phyloP scores from a whole-genome alignment of 2,329 filamentous ascomycete species.

The Aspergillus fructus region DNA sequence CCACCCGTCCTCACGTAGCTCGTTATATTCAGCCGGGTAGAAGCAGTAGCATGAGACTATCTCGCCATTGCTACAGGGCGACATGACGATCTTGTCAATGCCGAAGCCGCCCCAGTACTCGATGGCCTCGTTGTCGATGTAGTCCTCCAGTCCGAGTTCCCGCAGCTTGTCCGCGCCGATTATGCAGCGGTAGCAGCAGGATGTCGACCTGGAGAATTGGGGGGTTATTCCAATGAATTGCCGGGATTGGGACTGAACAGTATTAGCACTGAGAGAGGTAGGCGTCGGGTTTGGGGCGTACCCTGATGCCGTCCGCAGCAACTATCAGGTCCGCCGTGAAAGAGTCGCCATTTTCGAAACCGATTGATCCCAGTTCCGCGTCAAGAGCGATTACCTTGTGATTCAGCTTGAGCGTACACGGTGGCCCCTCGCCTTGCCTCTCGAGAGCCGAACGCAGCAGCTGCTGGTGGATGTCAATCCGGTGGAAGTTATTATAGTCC shows the following conservation, averaged over 20 bases:
- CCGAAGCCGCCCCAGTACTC: constrained; percentile 38
- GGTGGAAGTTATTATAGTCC: constrained; percentile 30
- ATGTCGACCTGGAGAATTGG: constrained; percentile 34
- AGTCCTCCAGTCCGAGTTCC: constrained; percentile 28
- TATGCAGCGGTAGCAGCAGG: constrained; percentile 35
- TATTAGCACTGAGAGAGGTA: background rate
- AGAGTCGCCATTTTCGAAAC: constrained; percentile 21
- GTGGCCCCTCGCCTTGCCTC: constrained; percentile 18
- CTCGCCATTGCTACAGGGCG: constrained; percentile 38
- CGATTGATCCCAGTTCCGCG: constrained; percentile 18
- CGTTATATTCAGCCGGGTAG: constrained; percentile 24
- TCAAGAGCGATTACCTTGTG: constrained; percentile 21
- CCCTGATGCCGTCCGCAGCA: constrained; percentile 24
- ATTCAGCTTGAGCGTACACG: constrained; percentile 20
- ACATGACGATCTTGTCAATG: constrained; percentile 43
- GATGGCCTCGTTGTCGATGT: constrained; percentile 32
- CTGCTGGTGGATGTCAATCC: constrained; percentile 27
- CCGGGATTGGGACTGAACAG: background rate
- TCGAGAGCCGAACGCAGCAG: constrained; percentile 26
- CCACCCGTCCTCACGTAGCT: constrained; percentile 26
- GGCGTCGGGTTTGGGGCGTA: background rate
- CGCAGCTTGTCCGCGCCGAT: constrained; percentile 26
- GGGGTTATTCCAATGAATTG: constrained; percentile 29
- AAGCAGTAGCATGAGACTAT: constrained; percentile 44
- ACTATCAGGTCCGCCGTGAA: constrained; percentile 23